phyloP scores from a whole-genome alignment of 345 rosid genomes.

The Citrus sinensis region DVS_A1.0 CM039161.1:17844001-17844500 shows the following conservation, averaged over 20 bases:
- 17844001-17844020: not conserved
- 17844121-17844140: slow-evolving; percentile 20
- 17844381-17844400: not conserved
- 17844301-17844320: slow-evolving; percentile 5
- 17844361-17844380: not conserved
- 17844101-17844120: slow-evolving; percentile 26
- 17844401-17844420: not conserved
- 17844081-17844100: slow-evolving; percentile 45
- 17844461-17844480: not conserved
- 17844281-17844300: slow-evolving; percentile 9
- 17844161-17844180: slow-evolving; percentile 61
- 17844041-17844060: not conserved
- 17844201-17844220: not conserved
- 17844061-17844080: slow-evolving; percentile 41
- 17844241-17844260: slow-evolving; percentile 1
- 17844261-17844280: slow-evolving; percentile 18
- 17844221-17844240: slow-evolving; percentile 11
- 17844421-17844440: not conserved
- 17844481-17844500: not conserved
- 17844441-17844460: not conserved
- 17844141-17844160: slow-evolving; percentile 38
- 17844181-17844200: not conserved
- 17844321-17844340: not conserved
- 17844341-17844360: not conserved
- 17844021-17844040: not conserved